phyloP scores from a whole-genome alignment of 768 basidiomycete species.

The Arthromyces matolae region DNA sequence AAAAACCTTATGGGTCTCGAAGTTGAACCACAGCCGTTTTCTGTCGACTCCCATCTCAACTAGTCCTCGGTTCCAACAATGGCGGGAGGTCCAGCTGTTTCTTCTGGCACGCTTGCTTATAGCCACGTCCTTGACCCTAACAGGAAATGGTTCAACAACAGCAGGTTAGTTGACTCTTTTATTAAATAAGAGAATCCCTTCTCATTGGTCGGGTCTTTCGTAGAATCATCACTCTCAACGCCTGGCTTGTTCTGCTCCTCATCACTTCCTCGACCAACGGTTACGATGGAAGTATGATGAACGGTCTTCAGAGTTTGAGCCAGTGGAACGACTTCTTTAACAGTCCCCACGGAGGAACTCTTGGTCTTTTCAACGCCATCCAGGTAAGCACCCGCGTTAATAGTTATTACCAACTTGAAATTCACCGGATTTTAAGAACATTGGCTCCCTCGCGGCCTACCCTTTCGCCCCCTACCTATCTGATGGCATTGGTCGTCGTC shows the following conservation, averaged over 20 bases:
- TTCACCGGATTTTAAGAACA: conserved; percentile 38
- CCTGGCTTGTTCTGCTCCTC: conserved; percentile 56
- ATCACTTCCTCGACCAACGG: conserved; percentile 63
- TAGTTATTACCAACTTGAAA: background rate
- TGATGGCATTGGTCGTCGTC: conserved; percentile 60
- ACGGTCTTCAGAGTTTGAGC: conserved; percentile 54
- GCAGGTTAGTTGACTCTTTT: too few species aligned
- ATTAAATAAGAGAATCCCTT: too few species aligned
- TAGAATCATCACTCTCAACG: conserved; percentile 48
- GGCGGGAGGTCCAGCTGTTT: background rate
- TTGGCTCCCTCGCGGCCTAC: conserved; percentile 56
- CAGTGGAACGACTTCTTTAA: conserved; percentile 56
- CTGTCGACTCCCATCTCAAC: background rate
- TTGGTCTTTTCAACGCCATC: conserved; percentile 50
- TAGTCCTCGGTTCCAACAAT: background rate
- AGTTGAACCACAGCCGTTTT: too few species aligned
- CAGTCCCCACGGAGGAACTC: too few species aligned
- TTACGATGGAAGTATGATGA: too few species aligned
- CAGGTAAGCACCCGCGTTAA: too few species aligned
- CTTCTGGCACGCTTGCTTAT: background rate
- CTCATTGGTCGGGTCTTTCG: too few species aligned
- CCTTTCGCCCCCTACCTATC: conserved; percentile 62
- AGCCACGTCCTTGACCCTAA: background rate
- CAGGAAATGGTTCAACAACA: too few species aligned
- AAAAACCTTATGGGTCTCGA: too few species aligned